Evolutionary conservation across 2,329 filamentous ascomycete species (phyloP), one percentile per base, ranked within the genome.

Genomic region (Trichoderma brevicompactum): DNA sequence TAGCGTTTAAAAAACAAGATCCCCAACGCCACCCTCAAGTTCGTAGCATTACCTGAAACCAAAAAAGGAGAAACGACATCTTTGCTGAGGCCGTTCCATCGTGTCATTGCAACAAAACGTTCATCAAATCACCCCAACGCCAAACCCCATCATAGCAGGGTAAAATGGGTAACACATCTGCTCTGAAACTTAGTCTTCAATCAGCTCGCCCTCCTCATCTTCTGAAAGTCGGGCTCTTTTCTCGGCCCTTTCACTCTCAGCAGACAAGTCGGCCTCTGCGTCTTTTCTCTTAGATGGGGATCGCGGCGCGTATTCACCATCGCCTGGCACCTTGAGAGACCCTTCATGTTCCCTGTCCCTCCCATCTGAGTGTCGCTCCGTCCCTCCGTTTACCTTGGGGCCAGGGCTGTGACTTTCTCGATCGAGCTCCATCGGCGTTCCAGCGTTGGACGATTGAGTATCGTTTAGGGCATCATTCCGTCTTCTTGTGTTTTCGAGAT

Each of bases 401-500:
- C 71, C 77, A 0, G 83, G 83, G 67, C 83, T 85, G 68, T 81
- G 81, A 32, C 82, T 85, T 13, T 76, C 78, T 50, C 81, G 78
- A 38, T 85, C 83, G 10, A 77, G 74, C 50, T 80, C 78, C 68
- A 80, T 76, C 0, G 83, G 82, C 1, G 83, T 85, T 38, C 79
- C 82, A 32, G 80, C 80, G 19, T 78, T 79, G 59, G 82, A 83
- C 3, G 82, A 83, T n/a, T 77, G 73, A 13, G 76, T 78, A 7
- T 82, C 80, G 17, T 76, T 75, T 4, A 75, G 65, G 1, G 75
- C 75, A 65, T 83, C 81, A 5, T 80, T 80, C 53, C 81, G 80
- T 36, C 85, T 78, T 55, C 85, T 78, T 2, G 85, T 87, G 64
- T 80, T 83, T 70, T 87, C 84, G 49, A 88, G 79, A 66, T 80